phyloP scores from a whole-genome alignment of 495 filamentous ascomycete species.

The Paragyromitra xinjiangensis region DNA sequence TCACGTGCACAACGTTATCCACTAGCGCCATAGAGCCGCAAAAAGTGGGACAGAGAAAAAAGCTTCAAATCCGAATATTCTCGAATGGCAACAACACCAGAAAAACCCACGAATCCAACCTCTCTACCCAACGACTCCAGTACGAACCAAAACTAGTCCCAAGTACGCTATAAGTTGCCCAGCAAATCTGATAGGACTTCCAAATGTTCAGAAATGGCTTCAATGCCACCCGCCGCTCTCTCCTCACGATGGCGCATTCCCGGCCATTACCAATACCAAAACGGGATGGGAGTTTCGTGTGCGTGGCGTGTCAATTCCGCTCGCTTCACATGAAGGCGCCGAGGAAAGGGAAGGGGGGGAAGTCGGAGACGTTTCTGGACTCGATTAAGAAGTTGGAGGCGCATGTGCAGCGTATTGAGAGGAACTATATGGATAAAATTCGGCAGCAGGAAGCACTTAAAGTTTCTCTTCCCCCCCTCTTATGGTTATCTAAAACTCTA shows the following conservation, averaged over 20 bases:
- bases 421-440: conserved; percentile 46
- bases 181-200: conserved; percentile 18
- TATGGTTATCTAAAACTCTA: not conserved
- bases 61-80: conserved; percentile 26
- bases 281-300: conserved; percentile 36
- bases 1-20: conserved; percentile 22
- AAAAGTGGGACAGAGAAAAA: conserved; percentile 44
- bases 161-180: not conserved
- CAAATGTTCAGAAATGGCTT: conserved; percentile 56
- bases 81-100: conserved; percentile 34
- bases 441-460: conserved; percentile 45
- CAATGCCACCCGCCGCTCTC: conserved; percentile 51
- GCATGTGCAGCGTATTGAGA: conserved; percentile 56
- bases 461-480: conserved; percentile 12
- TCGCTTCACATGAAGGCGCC: conserved; percentile 36
- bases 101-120: conserved; percentile 2
- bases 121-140: not conserved
- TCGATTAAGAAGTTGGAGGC: conserved; percentile 52
- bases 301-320: conserved; percentile 49
- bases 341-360: conserved; percentile 17
- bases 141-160: conserved; percentile 4
- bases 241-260: conserved; percentile 37
- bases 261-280: conserved; percentile 28
- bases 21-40: conserved; percentile 43
- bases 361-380: conserved; percentile 38